These are phyloP conservation scores for Bertia moriformis DNA, from an alignment of 2,329 filamentous ascomycete genomes.

Conservation along the genomic window DNA sequence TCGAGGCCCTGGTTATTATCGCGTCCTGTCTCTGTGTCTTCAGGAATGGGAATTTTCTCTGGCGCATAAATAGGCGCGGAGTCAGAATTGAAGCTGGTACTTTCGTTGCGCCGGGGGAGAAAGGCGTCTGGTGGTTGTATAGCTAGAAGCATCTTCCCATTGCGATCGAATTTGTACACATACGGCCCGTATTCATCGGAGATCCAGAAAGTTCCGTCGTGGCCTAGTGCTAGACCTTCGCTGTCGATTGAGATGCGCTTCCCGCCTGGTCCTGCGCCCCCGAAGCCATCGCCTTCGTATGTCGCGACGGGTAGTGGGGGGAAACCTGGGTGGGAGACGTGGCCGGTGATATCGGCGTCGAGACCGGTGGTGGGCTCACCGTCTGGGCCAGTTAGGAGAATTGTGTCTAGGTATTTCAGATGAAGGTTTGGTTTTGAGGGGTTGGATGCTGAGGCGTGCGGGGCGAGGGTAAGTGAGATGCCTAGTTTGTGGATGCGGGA, in stretches of 20 bases:
- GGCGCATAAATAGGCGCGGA: conserved; percentile 46
- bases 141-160: conserved; percentile 44
- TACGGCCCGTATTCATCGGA: conserved; percentile 60
- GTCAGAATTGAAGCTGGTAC: conserved; percentile 46
- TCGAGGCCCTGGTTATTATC: conserved; percentile 67
- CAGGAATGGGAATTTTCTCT: conserved; percentile 29
- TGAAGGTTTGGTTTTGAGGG: conserved; percentile 45
- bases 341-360: conserved; percentile 39
- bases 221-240: conserved; percentile 49
- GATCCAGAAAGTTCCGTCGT: conserved; percentile 51
- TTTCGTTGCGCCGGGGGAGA: conserved; percentile 47
- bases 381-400: conserved; percentile 48
- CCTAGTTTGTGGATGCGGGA: conserved; percentile 54
- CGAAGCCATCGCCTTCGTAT: conserved; percentile 55
- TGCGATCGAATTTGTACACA: conserved; percentile 46
- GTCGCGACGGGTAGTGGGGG: conserved; percentile 47
- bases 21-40: conserved; percentile 43
- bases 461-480: conserved; percentile 38
- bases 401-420: conserved; percentile 48
- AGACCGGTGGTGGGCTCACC: conserved; percentile 49
- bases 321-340: conserved; percentile 39
- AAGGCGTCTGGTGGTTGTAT: conserved; percentile 51
- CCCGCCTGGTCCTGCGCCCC: conserved; percentile 41
- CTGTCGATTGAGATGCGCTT: conserved; percentile 45
- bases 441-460: conserved; percentile 30